Conservation (phyloP, 345 rosid species). For the Excoecaria cochinchinensis region DNA sequence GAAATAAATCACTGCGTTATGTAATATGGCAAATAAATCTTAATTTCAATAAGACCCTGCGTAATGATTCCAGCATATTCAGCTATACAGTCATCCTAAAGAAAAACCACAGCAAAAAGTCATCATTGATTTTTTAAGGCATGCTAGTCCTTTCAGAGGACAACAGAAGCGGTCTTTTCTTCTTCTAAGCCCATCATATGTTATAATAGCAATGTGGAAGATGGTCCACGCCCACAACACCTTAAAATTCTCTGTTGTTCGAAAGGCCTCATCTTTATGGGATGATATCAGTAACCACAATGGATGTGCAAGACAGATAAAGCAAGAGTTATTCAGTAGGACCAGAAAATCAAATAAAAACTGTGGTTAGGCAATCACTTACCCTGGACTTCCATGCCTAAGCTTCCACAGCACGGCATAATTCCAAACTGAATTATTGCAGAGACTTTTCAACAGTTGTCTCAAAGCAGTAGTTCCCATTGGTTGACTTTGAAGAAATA, state of each 20-base stretch:
- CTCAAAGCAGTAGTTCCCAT: constrained; percentile 52
- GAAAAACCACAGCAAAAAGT: background rate
- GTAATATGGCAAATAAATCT: background rate
- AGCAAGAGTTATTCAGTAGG: too few species aligned
- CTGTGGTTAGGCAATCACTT: constrained; percentile 21
- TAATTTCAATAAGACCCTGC: background rate
- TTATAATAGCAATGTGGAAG: too few species aligned
- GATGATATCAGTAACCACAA: too few species aligned
- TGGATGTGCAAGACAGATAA: too few species aligned
- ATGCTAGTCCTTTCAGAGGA: background rate
- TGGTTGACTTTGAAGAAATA: constrained; percentile 21
- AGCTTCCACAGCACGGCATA: constrained; percentile 67
- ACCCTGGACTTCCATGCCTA: constrained; percentile 43
- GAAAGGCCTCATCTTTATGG: too few species aligned
- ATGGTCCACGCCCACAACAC: too few species aligned
- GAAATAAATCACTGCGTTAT: background rate
- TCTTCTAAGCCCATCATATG: too few species aligned
- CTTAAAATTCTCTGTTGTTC: too few species aligned
- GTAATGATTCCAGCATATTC: background rate
- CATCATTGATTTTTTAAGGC: background rate
- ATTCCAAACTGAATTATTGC: constrained; percentile 48
- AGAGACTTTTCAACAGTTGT: constrained; percentile 46
- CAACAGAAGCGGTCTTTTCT: background rate
- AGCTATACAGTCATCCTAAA: background rate
- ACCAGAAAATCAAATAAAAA: background rate